Percentiles rank a stretch among this genome's conserved stretches.
Conservation (phyloP, 2,329 filamentous ascomycete species). For the Fusarium sarcochroum region DNA sequence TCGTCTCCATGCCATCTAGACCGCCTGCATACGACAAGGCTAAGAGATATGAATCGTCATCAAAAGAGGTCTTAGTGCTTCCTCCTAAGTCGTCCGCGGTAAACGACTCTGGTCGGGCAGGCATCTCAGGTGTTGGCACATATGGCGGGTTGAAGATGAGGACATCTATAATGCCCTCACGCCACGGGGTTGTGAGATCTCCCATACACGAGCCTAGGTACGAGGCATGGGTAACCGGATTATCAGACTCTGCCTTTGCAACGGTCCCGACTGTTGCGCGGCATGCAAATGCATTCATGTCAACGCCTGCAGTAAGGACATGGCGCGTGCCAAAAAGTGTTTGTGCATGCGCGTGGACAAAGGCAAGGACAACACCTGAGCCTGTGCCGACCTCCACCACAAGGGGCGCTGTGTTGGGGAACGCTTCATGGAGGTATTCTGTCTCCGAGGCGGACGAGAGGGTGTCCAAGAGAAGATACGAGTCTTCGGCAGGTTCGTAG, state of each 20-base stretch:
- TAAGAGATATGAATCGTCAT: slow-evolving; percentile 86
- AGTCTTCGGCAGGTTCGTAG: slow-evolving; percentile 97
- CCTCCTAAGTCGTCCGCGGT: slow-evolving; percentile 43
- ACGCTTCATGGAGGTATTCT: slow-evolving; percentile 75
- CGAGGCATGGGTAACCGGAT: slow-evolving; percentile 57
- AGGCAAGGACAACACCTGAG: slow-evolving; percentile 93
- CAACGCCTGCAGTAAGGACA: slow-evolving; percentile 81
- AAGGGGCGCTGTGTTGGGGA: slow-evolving; percentile 69
- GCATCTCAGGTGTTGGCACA: slow-evolving; percentile 86
- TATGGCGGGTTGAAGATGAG: slow-evolving; percentile 98
- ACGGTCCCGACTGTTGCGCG: slow-evolving; percentile 80
- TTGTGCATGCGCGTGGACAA: slow-evolving; percentile 81
- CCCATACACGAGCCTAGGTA: slow-evolving; percentile 78
- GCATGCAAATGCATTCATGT: slow-evolving; percentile 90
- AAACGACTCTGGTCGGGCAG: slow-evolving; percentile 61
- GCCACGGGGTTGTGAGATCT: slow-evolving; percentile 77
- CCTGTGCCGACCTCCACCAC: slow-evolving; percentile 91
- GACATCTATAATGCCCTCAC: slow-evolving; percentile 76
- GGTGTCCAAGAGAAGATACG: slow-evolving; percentile 92
- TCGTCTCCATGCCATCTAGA: slow-evolving; percentile 92
- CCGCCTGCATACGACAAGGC: slow-evolving; percentile 92
- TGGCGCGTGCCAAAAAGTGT: slow-evolving; percentile 79
- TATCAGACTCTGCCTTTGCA: slow-evolving; percentile 56
- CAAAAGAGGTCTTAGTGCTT: slow-evolving; percentile 67
- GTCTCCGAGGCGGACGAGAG: slow-evolving; percentile 80